A percentile compares a stretch with the other conserved stretches of the same genome.
phyloP scores from a whole-genome alignment of 371 early-diverging fungal genomes.

The Rhizopus arrhizus region DNA sequence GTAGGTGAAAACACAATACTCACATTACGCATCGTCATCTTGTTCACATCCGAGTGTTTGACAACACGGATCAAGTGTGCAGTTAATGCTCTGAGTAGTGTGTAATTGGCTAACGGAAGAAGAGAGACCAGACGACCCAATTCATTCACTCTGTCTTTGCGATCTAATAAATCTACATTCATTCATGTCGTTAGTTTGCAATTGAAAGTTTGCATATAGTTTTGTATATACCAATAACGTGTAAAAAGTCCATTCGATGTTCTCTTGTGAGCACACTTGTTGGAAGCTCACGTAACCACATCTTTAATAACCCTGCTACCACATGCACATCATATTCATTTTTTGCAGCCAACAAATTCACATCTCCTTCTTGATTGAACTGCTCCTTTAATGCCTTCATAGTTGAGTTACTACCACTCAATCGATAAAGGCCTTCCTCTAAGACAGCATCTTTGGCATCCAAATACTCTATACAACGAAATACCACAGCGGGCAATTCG shows the following conservation, averaged over 20 bases:
- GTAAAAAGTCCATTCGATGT: conserved; percentile 67
- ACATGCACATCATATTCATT: conserved; percentile 77
- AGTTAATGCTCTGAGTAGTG: conserved; percentile 61
- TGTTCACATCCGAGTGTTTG: conserved; percentile 61
- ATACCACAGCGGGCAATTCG: conserved; percentile 75
- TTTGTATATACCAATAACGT: conserved; percentile 52
- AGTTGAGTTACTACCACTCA: conserved; percentile 64
- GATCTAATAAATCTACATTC: conserved; percentile 57
- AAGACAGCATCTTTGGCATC: conserved; percentile 69
- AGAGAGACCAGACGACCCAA: conserved; percentile 59
- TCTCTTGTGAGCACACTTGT: conserved; percentile 75
- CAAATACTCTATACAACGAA: conserved; percentile 81
- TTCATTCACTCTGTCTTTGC: conserved; percentile 62
- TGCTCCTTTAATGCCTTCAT: conserved; percentile 62
- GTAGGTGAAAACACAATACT: conserved; percentile 79
- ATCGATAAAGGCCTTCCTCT: conserved; percentile 84
- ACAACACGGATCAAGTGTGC: conserved; percentile 70
- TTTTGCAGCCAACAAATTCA: conserved; percentile 56
- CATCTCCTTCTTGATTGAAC: conserved; percentile 73
- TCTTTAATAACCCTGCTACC: conserved; percentile 83
- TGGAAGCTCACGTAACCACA: conserved; percentile 81
- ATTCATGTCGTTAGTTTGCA: too few relatives aligned
- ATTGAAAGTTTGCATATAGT: too few relatives aligned
- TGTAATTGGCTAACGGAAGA: conserved; percentile 66
- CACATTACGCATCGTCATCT: conserved; percentile 77